Conservation (phyloP, 208 protist species). For the Crithidia bombi region DNA sequence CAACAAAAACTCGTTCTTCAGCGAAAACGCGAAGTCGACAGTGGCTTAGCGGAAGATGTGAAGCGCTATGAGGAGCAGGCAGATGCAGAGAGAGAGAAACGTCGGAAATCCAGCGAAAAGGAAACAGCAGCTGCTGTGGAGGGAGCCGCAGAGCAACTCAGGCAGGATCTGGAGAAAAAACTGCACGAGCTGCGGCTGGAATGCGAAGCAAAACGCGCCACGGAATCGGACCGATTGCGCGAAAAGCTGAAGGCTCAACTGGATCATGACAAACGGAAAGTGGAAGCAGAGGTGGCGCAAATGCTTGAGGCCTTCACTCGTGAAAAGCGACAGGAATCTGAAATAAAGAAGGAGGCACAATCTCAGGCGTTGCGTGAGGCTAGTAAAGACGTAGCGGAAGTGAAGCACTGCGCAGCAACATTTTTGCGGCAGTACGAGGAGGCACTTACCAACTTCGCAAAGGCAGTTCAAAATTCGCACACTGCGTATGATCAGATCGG, state of each 20-base stretch:
- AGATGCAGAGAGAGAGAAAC: slow-evolving; percentile 19
- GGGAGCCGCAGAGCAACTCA: slow-evolving; percentile 14
- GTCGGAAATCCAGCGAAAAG: slow-evolving; percentile 2
- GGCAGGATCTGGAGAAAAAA: slow-evolving; percentile 22
- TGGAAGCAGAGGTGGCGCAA: slow-evolving; percentile 37
- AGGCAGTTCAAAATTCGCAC: slow-evolving; percentile 33
- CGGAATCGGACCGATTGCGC: slow-evolving; percentile 31
- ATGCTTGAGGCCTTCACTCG: slow-evolving; percentile 45
- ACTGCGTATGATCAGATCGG: slow-evolving; percentile 27
- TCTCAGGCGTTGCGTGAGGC: slow-evolving; percentile 37
- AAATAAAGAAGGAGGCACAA: slow-evolving; percentile 44
- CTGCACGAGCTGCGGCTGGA: slow-evolving; percentile 21
- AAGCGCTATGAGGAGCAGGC: slow-evolving; percentile 13
- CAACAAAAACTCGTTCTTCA: slow-evolving; percentile 12
- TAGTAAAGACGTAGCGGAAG: slow-evolving; percentile 9
- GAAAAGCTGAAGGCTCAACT: slow-evolving; percentile 39
- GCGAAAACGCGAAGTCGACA: slow-evolving; percentile 24
- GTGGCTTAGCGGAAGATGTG: slow-evolving; percentile 9
- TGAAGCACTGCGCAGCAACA: slow-evolving; percentile 27
- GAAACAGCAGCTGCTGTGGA: slow-evolving; percentile 12
- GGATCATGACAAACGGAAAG: slow-evolving; percentile 45
- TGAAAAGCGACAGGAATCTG: slow-evolving; percentile 38
- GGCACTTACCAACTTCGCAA: slow-evolving; percentile 26
- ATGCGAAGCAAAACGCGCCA: slow-evolving; percentile 22
- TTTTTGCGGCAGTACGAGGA: slow-evolving; percentile 39